Evolutionary conservation across 83 land plant genomes (phyloP).

Genomic region (Isoetes engelmannii): DNA sequence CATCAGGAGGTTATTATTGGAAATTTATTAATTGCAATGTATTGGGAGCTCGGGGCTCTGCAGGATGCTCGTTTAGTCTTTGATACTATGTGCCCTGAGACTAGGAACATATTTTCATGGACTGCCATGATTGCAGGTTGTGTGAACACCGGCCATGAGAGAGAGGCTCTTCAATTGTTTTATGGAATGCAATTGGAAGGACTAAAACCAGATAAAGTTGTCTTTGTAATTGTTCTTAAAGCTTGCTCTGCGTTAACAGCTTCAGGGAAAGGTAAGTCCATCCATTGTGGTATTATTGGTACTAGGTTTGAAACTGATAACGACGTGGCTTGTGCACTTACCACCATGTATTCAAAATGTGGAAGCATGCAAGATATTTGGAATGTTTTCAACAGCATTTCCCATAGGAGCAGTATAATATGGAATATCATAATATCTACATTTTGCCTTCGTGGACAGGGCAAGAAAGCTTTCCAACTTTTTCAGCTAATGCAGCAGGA

Average conservation of each 20-base stretch:
- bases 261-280: not conserved
- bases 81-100: too few relatives aligned
- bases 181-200: constrained; percentile 4
- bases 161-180: not conserved
- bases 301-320: not conserved
- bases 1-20: too few relatives aligned
- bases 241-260: not conserved
- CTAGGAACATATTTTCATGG: too few relatives aligned
- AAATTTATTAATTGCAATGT: too few relatives aligned
- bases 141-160: not conserved
- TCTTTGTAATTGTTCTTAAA: not conserved
- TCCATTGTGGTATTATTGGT: not conserved
- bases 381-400: not conserved
- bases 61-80: too few relatives aligned
- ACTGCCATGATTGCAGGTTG: constrained; percentile 1
- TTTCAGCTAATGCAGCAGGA: not conserved
- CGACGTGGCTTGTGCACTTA: not conserved
- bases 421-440: not conserved
- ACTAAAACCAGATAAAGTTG: not conserved
- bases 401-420: not conserved
- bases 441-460: not conserved
- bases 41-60: too few relatives aligned
- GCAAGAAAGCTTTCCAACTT: not conserved
- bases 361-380: not conserved
- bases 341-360: not conserved